Evolutionary conservation across 768 basidiomycete genomes (phyloP).

Genomic region (Mycena belliarum): DNA sequence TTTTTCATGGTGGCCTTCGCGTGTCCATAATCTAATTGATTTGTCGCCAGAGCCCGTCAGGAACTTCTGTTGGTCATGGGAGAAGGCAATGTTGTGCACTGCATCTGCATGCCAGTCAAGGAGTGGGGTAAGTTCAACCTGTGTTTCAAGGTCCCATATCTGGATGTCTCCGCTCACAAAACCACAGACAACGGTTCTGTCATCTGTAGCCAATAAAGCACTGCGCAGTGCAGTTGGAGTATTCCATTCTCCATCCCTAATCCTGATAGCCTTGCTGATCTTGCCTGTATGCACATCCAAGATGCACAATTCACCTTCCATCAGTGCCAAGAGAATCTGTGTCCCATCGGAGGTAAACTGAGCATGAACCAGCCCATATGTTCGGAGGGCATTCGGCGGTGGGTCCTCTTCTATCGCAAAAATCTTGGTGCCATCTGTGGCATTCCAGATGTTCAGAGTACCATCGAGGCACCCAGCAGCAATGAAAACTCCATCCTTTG

Average conservation of each 20-base stretch:
- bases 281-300: neutral
- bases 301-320: neutral
- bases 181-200: constrained; percentile 1
- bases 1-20: neutral
- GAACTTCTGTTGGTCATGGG: neutral
- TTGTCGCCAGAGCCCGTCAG: neutral
- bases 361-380: neutral
- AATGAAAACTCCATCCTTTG: neutral
- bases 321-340: neutral
- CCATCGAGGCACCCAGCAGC: neutral
- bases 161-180: neutral
- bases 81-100: neutral
- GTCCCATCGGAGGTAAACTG: neutral
- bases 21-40: neutral
- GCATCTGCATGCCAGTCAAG: neutral
- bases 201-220: neutral
- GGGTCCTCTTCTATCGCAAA: neutral
- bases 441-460: neutral
- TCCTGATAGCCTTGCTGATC: neutral
- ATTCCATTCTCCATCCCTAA: neutral
- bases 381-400: neutral
- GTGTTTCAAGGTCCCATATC: neutral
- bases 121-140: neutral
- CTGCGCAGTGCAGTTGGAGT: neutral
- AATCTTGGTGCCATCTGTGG: neutral